A percentile compares a stretch with the other conserved stretches of the same genome.
Conservation (phyloP, 2,329 filamentous ascomycete species). For the Graphiopsis chlorocephala region DNA sequence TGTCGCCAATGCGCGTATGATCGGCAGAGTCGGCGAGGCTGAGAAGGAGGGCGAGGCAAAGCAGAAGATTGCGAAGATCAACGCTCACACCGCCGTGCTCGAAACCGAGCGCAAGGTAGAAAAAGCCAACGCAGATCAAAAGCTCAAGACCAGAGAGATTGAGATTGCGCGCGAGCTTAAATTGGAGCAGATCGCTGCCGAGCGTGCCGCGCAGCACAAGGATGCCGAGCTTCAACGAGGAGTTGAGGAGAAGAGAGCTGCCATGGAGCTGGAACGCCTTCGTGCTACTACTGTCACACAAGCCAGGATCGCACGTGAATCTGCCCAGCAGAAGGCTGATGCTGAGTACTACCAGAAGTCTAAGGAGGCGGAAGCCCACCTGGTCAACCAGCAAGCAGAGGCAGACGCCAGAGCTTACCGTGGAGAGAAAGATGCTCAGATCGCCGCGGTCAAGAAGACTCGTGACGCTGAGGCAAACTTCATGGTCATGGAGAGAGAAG, state of each 20-base stretch:
- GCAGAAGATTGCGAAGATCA: constrained; percentile 83
- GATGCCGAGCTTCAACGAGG: constrained; percentile 78
- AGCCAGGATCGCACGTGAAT: constrained; percentile 67
- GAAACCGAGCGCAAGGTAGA: constrained; percentile 83
- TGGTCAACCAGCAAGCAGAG: constrained; percentile 60
- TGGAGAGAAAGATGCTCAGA: constrained; percentile 39
- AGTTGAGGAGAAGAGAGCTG: constrained; percentile 73
- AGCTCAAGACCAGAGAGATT: constrained; percentile 69
- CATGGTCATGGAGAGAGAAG: constrained; percentile 49
- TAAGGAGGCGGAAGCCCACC: constrained; percentile 49
- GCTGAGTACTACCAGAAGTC: constrained; percentile 50
- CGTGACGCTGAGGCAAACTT: constrained; percentile 41
- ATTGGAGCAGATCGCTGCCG: constrained; percentile 70
- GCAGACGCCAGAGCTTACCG: constrained; percentile 54
- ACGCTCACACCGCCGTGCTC: constrained; percentile 78
- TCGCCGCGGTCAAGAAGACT: constrained; percentile 43
- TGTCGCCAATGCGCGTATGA: constrained; percentile 57
- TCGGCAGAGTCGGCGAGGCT: constrained; percentile 73
- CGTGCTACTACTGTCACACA: constrained; percentile 76
- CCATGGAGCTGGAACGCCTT: constrained; percentile 76
- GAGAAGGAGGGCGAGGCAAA: constrained; percentile 77
- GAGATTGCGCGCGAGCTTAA: constrained; percentile 71
- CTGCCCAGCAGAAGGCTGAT: constrained; percentile 67
- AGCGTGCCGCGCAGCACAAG: constrained; percentile 68
- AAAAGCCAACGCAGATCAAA: constrained; percentile 72